A percentile compares a stretch with the other conserved stretches of the same genome.
Evolutionary conservation across 2,329 filamentous ascomycete genomes (phyloP).

Genomic region (Epichloe sp.): DNA sequence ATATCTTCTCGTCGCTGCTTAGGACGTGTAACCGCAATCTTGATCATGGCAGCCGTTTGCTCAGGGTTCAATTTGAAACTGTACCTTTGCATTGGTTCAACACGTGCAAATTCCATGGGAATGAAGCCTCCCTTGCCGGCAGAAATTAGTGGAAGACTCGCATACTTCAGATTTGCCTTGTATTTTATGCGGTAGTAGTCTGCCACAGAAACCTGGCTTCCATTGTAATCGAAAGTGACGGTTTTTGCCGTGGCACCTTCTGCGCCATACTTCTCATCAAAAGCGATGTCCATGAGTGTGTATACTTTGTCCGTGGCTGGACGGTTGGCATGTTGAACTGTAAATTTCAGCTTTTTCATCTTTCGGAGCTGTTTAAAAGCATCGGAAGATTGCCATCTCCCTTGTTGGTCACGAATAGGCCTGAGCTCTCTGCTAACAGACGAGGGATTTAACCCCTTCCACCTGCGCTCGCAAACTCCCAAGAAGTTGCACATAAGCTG

Average conservation of each 20-base stretch:
- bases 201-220: slow-evolving; percentile 31
- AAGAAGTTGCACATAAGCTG: slow-evolving; percentile 23
- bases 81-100: slow-evolving; percentile 45
- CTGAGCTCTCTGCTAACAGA: slow-evolving; percentile 19
- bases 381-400: slow-evolving; percentile 28
- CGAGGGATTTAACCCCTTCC: slow-evolving; percentile 14
- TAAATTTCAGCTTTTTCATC: slow-evolving; percentile 42
- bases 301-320: slow-evolving; percentile 33
- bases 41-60: slow-evolving; percentile 81
- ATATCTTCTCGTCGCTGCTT: slow-evolving; percentile 55
- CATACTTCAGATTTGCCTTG: slow-evolving; percentile 31
- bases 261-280: slow-evolving; percentile 26
- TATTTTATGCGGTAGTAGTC: slow-evolving; percentile 47
- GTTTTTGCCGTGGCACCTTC: slow-evolving; percentile 37
- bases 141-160: slow-evolving; percentile 42
- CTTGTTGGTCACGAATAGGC: slow-evolving; percentile 19
- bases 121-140: slow-evolving; percentile 41
- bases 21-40: slow-evolving; percentile 75
- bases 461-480: slow-evolving; percentile 15
- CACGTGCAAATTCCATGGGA: slow-evolving; percentile 46
- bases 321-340: slow-evolving; percentile 36
- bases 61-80: slow-evolving; percentile 45
- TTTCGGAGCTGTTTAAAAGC: slow-evolving; percentile 42
- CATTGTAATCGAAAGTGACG: slow-evolving; percentile 41
- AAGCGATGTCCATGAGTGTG: slow-evolving; percentile 38